Evolutionary conservation across 2,329 filamentous ascomycete genomes (phyloP), one percentile per base, ranked within the genome.

Genomic region (Fusarium albidum): DNA sequence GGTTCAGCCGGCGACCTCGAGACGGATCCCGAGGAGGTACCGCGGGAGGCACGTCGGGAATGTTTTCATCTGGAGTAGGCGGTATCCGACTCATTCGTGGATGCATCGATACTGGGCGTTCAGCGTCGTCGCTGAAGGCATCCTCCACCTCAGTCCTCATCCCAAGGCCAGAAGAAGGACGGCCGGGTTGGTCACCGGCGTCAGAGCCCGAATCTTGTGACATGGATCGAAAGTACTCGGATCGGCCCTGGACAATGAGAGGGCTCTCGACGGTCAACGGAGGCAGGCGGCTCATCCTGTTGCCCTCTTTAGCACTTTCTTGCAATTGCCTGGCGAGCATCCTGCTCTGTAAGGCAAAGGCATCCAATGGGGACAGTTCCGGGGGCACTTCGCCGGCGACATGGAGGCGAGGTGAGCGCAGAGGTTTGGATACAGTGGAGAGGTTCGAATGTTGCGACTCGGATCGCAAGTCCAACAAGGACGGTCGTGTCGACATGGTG

Each of bases 311-410:
- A 68, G 85, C 83, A 59, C 85, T 88, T 64, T 95, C 88, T 72
- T 96, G 89, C 56, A 99, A 85, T 74, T 96, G 90, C 75, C 86
- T 90, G 32, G 92, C 92, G 44, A 99, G 83, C 65, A 96, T 78
- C 52, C 94, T 88, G 66, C 93, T 96, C 70, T 98, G 94, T 57
- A 94, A 82, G 17, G 94, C 94, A 71, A 99, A 96, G 40, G 94
- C 94, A 80, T 99, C 95, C 61, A 99, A 83, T 10, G 95, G 95
- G 8, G 95, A 98, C 50, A 98, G 82, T 45, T 95, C 90, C 6
- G 95, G 95, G 15, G 95, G 94, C 1, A 90, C 83, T 65, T 94
- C 90, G 57, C 91, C 91, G 51, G 89, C 89, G 51, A 90, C 81
- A 72, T 92, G 89, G 53, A 92, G 77, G 57, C 89, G 87, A 34